Evolutionary conservation across 179 eudicot species (phyloP).

Genomic region (Corrigiola litoralis): DNA sequence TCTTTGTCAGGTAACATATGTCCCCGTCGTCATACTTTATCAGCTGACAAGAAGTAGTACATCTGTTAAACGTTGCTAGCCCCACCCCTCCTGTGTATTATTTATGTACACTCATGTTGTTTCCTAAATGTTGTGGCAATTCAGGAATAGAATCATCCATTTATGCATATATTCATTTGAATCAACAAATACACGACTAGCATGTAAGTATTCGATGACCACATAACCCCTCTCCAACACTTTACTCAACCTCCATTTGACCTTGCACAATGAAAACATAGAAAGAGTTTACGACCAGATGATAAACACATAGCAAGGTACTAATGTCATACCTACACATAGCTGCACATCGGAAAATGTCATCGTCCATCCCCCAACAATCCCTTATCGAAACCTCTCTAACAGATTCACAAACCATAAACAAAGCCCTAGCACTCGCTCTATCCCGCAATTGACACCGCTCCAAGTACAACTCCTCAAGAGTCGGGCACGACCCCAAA

Average conservation of each 20-base stretch:
- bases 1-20: no score
- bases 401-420: conserved; percentile 59
- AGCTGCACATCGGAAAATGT: conserved; percentile 48
- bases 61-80: no score
- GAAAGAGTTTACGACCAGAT: no score
- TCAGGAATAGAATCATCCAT: no score
- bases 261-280: no score
- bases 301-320: background rate
- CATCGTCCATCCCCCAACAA: conserved; percentile 94
- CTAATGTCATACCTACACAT: conserved; percentile 57
- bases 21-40: no score
- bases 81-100: no score
- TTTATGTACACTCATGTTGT: no score
- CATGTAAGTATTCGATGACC: no score
- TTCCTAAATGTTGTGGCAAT: no score
- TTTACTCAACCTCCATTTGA: conserved; percentile 16
- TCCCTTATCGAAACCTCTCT: conserved; percentile 61
- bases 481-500: conserved; percentile 61
- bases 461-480: conserved; percentile 72
- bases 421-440: conserved; percentile 62
- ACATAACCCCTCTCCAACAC: background rate
- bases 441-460: conserved; percentile 68
- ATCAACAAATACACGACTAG: background rate
- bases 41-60: no score
- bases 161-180: background rate